Base-by-base conservation (phyloP, 1,284 basidiomycete genomes). In the Cystobasidium slooffiae region DNA sequence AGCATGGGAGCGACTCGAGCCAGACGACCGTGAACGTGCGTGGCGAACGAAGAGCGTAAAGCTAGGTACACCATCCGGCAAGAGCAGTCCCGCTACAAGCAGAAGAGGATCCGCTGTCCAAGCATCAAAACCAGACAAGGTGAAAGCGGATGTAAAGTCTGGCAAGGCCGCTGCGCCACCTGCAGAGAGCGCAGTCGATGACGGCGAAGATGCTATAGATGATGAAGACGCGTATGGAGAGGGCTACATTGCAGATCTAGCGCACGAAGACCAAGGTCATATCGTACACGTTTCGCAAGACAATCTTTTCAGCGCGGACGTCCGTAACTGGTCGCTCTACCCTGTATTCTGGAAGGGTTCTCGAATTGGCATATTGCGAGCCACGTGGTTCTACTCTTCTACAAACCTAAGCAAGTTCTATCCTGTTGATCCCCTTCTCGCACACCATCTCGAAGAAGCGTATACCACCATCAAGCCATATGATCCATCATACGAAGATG, bases 321-420 rank as follows among this genome's bases (percentile, higher is more conserved):
- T 79, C 49, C 51, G 31, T 24, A 66, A 66, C 51, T 66, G 64
- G 64, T 66, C 64, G 37, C 43, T 73, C 16, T 82, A 78, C 58
- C 83, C 83, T 1, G 81, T 80, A 58, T 83, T 84, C 63, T 83
- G 82, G 82, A 79, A 80, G 63, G 82, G 82, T 14, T 78, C 83
- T 55, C 77, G 78, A 31, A 79, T 83, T 14, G 78, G 81, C 3
- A 64, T 61, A 24, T 58, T 76, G 61, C 78, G 80, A 1, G 80
- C 80, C 0, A 81, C 80, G 2, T 83, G 83, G 83, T 83, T 83
- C 78, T 84, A 83, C 75, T 79, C 80, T 1, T 76, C 79, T 2
- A 74, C 78, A 18, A 76, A 74, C 1, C 78, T 70, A 14, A 63
- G 78, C 51, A 80, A 80, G 64, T 77, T 76, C 10, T 79, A 78